Base-by-base conservation (phyloP, 805 yeast species). In the Ogataea pilisensis region DNA sequence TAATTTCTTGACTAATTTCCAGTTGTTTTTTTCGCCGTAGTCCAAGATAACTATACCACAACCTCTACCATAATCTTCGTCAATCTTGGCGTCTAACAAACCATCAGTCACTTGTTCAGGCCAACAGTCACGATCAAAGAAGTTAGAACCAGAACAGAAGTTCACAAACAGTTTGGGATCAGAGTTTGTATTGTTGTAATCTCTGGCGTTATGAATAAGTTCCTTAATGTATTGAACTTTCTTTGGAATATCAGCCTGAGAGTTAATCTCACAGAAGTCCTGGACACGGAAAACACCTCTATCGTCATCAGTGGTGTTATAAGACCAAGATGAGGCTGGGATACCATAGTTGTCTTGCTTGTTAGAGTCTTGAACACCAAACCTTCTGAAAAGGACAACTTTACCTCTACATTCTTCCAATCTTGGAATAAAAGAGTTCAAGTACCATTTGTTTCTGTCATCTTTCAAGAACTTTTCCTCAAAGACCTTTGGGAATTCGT, bases 91-190 rank as follows among this genome's bases (percentile, higher is more conserved):
- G 27, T 60, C 54, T 14, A 54, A 51, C 61, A 78, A 64, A 41
- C 77, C 78, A 41, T 70, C 64, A 16, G 88, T 77, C 45, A 84
- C 76, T 49, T 73, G 69, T 43, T 73, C 70, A 1, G 93, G 93
- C 93, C 93, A 85, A 60, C 87, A 83, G 35, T 67, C 70, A 38
- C 70, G 78, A 61, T 82, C 77, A 61, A 80, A 81, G 58, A 83
- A 81, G 61, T 81, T 81, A 33, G 89, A 72, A 14, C 83, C 91
- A 1, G 88, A 74, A 43, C 87, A 78, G 60, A 82, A 85, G 64
- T 85, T 85, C 46, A 85, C 63, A 52, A 75, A 84, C 48, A 85
- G 64, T 60, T 81, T 83, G 36, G 75, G 67, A 45, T 72, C 73
- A 20, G 64, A 48, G 41, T 66, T 58, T 37, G 75, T 68, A 12